A percentile compares a stretch with the other conserved stretches of the same genome.
Evolutionary conservation across 352 stramenopile species (phyloP).

Genomic region (Phytophthora quininea): DNA sequence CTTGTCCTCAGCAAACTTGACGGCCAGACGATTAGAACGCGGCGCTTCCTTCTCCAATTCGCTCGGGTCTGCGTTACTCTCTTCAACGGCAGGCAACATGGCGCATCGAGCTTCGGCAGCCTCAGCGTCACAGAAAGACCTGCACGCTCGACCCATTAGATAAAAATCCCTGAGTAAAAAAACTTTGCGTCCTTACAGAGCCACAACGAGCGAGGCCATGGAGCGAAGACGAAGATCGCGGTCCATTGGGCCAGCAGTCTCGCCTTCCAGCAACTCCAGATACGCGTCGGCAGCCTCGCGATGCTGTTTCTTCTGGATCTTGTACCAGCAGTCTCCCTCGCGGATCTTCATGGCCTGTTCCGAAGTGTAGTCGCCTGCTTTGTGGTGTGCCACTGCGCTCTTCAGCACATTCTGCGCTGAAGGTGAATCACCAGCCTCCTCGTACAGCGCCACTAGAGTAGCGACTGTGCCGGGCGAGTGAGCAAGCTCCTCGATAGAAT

Average conservation of each 20-base stretch:
- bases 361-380: constrained; percentile 57
- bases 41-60: constrained; percentile 70
- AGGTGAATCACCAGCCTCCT: constrained; percentile 58
- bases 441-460: constrained; percentile 78
- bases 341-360: constrained; percentile 71
- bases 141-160: constrained; percentile 28
- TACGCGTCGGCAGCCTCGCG: constrained; percentile 66
- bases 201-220: constrained; percentile 77
- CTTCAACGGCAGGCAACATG: constrained; percentile 63
- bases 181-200: constrained; percentile 47
- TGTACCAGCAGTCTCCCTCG: constrained; percentile 80
- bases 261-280: constrained; percentile 70
- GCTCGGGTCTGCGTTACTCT: constrained; percentile 60
- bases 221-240: constrained; percentile 75
- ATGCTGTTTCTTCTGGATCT: constrained; percentile 84
- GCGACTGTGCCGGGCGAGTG: constrained; percentile 80
- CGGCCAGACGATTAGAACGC: constrained; percentile 62
- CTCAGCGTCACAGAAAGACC: constrained; percentile 77
- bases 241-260: constrained; percentile 60
- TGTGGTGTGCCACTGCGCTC: constrained; percentile 58
- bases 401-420: constrained; percentile 61
- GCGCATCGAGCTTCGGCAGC: constrained; percentile 64
- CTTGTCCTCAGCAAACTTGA: constrained; percentile 75
- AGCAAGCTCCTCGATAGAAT: constrained; percentile 64
- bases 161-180: constrained; percentile 2